Percentiles rank a stretch among this genome's conserved stretches.
Evolutionary conservation across 148 eudicot species (phyloP).

Genomic region (Fagopyrum esculentum): DNA sequence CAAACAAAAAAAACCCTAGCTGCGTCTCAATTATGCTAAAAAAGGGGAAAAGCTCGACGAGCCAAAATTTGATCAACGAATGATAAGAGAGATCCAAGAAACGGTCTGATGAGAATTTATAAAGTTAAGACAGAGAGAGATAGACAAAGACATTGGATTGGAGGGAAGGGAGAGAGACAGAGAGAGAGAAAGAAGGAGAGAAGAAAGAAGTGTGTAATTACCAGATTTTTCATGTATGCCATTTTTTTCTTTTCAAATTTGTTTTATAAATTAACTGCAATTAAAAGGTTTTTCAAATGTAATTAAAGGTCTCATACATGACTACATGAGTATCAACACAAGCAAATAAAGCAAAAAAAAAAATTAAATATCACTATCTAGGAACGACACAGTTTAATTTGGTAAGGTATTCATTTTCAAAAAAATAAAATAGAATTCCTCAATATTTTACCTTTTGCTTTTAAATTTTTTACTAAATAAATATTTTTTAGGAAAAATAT

Average conservation of each 20-base stretch:
- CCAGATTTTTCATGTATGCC: background rate
- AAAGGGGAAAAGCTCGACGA: background rate
- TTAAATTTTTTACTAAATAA: no score
- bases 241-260: background rate
- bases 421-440: no score
- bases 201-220: constrained; percentile 1
- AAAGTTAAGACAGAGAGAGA: constrained; percentile 13
- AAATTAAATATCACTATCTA: no score
- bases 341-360: no score
- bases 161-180: constrained; percentile 4
- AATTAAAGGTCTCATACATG: no score
- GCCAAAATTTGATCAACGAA: background rate
- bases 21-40: background rate
- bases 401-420: no score
- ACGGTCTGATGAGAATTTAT: constrained; percentile 11
- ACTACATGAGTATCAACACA: no score
- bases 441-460: no score
- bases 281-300: background rate
- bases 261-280: background rate
- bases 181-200: constrained; percentile 6
- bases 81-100: constrained; percentile 14
- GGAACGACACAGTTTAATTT: no score
- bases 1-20: constrained; percentile 16
- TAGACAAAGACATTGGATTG: constrained; percentile 14
- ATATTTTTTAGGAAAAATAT: no score